A percentile compares a stretch with the other conserved stretches of the same genome.
These are phyloP conservation scores for Colletotrichum graminicola DNA, from an alignment of 2,329 filamentous ascomycete species.

Conservation along the genomic window DNA sequence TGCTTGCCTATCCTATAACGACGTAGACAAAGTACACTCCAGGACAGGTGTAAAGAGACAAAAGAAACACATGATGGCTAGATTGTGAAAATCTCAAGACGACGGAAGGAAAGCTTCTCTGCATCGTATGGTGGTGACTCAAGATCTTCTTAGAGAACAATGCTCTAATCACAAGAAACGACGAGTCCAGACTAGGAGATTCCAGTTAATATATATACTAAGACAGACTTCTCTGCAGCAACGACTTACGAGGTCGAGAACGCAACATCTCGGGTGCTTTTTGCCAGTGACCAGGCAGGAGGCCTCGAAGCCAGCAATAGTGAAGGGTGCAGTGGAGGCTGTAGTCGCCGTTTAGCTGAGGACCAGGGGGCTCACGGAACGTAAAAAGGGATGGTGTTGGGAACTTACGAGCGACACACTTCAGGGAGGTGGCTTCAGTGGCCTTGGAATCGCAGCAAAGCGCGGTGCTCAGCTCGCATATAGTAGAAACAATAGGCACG, in stretches of 20 bases:
- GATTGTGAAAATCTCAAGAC: no score
- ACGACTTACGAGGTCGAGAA: constrained; percentile 13
- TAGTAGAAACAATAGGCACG: background rate
- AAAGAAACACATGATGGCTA: background rate
- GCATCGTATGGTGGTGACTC: background rate
- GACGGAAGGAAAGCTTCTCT: background rate
- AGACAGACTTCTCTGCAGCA: background rate
- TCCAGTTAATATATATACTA: background rate
- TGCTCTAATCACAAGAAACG: background rate
- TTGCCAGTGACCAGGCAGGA: background rate
- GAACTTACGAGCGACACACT: constrained; percentile 19
- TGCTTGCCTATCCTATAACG: background rate
- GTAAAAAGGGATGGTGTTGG: no score
- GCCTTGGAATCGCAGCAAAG: constrained; percentile 12
- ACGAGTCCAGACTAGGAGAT: background rate
- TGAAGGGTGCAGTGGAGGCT: background rate
- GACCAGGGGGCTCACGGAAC: background rate
- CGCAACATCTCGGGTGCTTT: constrained; percentile 10
- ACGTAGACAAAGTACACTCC: background rate
- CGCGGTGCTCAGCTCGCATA: background rate
- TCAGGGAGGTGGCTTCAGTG: background rate
- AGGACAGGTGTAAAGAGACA: background rate
- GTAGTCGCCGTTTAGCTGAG: background rate
- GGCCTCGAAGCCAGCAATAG: background rate
- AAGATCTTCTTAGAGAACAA: background rate